Percentiles rank a stretch among this genome's conserved stretches.
phyloP scores from a whole-genome alignment of 2,329 filamentous ascomycete species.

The Paecilomyces dactylethromorphus region DNA sequence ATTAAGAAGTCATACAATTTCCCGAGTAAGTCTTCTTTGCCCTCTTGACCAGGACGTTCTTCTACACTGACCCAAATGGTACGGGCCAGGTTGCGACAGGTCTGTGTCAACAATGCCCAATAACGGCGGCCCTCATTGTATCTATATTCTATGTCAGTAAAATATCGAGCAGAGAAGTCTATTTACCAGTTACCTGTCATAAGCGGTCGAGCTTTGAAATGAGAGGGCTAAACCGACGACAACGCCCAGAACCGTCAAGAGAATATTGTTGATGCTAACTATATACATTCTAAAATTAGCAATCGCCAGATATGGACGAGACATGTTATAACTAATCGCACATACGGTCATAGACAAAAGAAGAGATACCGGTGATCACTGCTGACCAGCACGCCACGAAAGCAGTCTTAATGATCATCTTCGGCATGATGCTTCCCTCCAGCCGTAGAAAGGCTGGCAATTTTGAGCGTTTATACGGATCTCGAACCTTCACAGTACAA shows the following conservation, averaged over 20 bases:
- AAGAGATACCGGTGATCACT: constrained; percentile 52
- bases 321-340: not conserved
- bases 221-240: constrained; percentile 73
- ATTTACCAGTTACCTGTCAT: constrained; percentile 50
- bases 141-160: constrained; percentile 11
- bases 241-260: constrained; percentile 74
- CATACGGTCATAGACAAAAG: constrained; percentile 37
- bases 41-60: constrained; percentile 53
- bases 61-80: constrained; percentile 74
- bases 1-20: constrained; percentile 49
- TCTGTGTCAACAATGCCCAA: constrained; percentile 53
- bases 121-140: constrained; percentile 59
- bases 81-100: constrained; percentile 55
- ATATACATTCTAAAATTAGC: constrained; percentile 3
- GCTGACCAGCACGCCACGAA: constrained; percentile 61
- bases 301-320: not conserved
- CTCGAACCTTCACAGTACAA: constrained; percentile 35
- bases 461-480: constrained; percentile 68
- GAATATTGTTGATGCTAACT: constrained; percentile 57
- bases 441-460: constrained; percentile 71
- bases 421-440: constrained; percentile 67
- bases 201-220: constrained; percentile 70
- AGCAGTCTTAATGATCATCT: constrained; percentile 63
- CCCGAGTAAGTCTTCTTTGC: constrained; percentile 61
- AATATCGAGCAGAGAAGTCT: not conserved